A percentile compares a stretch with the other conserved stretches of the same genome.
These are phyloP conservation scores for Trichosporon coremiiforme DNA, from an alignment of 1,284 basidiomycete species.

Conservation along the genomic window DNA sequence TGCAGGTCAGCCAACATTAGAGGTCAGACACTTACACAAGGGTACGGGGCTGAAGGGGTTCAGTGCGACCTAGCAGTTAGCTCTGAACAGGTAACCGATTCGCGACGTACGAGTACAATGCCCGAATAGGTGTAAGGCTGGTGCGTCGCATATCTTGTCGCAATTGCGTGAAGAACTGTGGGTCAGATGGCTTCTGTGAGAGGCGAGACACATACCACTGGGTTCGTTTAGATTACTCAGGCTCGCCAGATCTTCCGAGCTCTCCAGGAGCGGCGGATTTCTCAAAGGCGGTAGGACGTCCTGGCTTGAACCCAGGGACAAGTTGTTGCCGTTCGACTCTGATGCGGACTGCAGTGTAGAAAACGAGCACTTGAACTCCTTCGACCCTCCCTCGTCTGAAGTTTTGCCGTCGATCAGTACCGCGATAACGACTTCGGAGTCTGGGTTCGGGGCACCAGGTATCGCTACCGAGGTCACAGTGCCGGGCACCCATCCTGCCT, in stretches of 20 bases:
- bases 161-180: conserved; percentile 91
- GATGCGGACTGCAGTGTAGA: conserved; percentile 41
- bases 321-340: conserved; percentile 34
- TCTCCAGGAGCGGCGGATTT: conserved; percentile 94
- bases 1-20: conserved; percentile 6
- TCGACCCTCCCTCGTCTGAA: conserved; percentile 31
- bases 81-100: neutral
- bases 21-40: conserved; percentile 59
- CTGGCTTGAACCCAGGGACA: conserved; percentile 35
- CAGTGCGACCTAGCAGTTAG: conserved; percentile 71
- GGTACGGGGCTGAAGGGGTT: conserved; percentile 96
- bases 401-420: conserved; percentile 42
- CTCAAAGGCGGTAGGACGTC: conserved; percentile 79
- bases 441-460: conserved; percentile 36
- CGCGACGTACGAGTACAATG: conserved; percentile 62
- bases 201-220: conserved; percentile 69
- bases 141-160: conserved; percentile 93
- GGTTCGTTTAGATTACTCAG: conserved; percentile 98
- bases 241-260: conserved; percentile 95
- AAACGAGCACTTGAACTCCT: conserved; percentile 48
- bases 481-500: conserved; percentile 54
- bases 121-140: conserved; percentile 99
- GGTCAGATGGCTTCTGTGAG: neutral
- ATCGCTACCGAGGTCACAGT: conserved; percentile 48
- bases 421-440: conserved; percentile 42